Conservation (phyloP, 306 rosid genomes). For the Prunus mume region DNA sequence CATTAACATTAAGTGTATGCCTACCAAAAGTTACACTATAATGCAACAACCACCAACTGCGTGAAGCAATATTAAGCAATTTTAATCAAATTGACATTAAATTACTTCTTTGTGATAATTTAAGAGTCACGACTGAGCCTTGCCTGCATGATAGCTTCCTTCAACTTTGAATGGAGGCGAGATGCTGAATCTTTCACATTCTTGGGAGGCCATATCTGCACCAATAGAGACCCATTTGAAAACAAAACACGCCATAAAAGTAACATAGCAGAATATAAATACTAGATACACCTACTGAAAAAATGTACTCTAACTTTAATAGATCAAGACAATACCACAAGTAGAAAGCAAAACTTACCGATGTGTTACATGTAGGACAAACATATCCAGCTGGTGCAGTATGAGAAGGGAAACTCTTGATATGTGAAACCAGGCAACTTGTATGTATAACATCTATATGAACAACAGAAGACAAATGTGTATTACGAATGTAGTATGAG, state of each 20-base stretch:
- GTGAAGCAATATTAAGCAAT: slow-evolving; percentile 1
- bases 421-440: slow-evolving; percentile 82
- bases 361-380: slow-evolving; percentile 86
- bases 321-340: neutral
- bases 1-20: neutral
- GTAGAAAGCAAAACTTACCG: slow-evolving; percentile 49
- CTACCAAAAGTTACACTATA: neutral
- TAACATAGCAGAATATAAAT: neutral
- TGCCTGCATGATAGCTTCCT: slow-evolving; percentile 95
- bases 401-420: slow-evolving; percentile 89
- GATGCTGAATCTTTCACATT: slow-evolving; percentile 95
- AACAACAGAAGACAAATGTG: slow-evolving; percentile 27
- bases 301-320: neutral
- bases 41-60: slow-evolving; percentile 1
- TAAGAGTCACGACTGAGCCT: slow-evolving; percentile 14
- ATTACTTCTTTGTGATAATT: neutral
- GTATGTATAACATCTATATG: slow-evolving; percentile 79
- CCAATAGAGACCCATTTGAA: slow-evolving; percentile 18
- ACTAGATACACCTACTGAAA: neutral
- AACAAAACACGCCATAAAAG: slow-evolving; percentile 14
- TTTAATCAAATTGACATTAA: neutral
- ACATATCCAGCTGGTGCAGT: slow-evolving; percentile 98
- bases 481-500: slow-evolving; percentile 16
- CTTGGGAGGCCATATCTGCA: slow-evolving; percentile 99
- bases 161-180: slow-evolving; percentile 74